phyloP scores from a whole-genome alignment of 768 basidiomycete species.

The Leccinum uliginosum region DNA sequence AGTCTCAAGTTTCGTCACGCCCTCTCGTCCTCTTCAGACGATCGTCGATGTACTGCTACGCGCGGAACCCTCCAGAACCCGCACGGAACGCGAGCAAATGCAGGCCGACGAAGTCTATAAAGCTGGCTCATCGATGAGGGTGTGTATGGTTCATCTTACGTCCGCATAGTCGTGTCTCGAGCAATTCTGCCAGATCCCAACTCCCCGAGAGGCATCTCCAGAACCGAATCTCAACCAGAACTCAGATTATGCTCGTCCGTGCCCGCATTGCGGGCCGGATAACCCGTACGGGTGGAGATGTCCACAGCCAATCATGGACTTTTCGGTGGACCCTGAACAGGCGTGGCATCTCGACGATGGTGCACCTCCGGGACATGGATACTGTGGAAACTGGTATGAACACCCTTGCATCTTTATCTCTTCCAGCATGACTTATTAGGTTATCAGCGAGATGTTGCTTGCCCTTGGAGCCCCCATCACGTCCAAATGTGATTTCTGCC shows the following conservation, averaged over 20 bases:
- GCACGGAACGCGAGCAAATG: conserved; percentile 63
- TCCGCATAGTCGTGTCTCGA: neutral
- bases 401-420: neutral
- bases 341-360: conserved; percentile 81
- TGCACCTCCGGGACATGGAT: conserved; percentile 70
- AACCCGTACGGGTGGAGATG: conserved; percentile 80
- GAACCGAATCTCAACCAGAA: conserved; percentile 67
- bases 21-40: conserved; percentile 69
- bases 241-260: conserved; percentile 67
- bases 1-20: conserved; percentile 60
- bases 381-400: conserved; percentile 77
- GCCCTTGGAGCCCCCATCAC: conserved; percentile 70
- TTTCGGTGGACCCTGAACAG: conserved; percentile 57
- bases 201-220: conserved; percentile 71
- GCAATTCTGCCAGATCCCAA: conserved; percentile 53
- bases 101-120: conserved; percentile 84
- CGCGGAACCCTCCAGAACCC: conserved; percentile 62
- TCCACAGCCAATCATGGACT: conserved; percentile 76
- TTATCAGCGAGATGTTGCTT: conserved; percentile 64
- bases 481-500: conserved; percentile 81
- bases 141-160: conserved; percentile 32
- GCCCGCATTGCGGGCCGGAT: conserved; percentile 67
- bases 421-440: neutral
- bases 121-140: conserved; percentile 56
- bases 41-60: conserved; percentile 71